Base-by-base conservation (phyloP, 2,329 filamentous ascomycete species). In the Scleromitrula shiraiana region DNA sequence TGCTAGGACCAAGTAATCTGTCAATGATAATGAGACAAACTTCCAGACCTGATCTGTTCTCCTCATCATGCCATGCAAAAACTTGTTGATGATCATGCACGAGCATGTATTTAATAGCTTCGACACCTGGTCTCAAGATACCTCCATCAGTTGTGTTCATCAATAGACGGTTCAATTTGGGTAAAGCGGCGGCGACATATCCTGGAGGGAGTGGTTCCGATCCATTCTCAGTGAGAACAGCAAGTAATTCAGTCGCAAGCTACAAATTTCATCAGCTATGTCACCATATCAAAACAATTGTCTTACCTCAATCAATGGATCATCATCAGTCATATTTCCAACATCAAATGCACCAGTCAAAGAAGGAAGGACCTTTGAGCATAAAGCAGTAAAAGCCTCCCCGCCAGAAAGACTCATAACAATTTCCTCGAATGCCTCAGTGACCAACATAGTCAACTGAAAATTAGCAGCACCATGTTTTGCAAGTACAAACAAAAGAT, bases 11-110 rank as follows among this genome's bases (percentile, higher is more conserved):
- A 24, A 98, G 77, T 4, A 98, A 77, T 40, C 91, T 86, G 64
- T 96, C 93, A 53, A 98, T 88, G 58, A 98, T 93, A 55, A 88
- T 80, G 40, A 98, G 77, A 50, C 88, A 88, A 24, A 95, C 83
- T 65, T 97, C 90, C 9, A 96, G 76, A 14, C 91, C 91, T 30
- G 81, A 85, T 59, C 88, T 88, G 33, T 86, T 85, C 37, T 76
- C 79, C 55, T 83, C 80, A 62, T 95, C 88, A 29, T 83, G 81
- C 84, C 89, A 98, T 54, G 77, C 79, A 58, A 97, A 85, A 35
- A 97, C 80, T 63, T 97, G 93, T 53, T 89, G 78, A 57, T 91
- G 83, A 62, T 96, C 93, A 64, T 96, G 89, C 56, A 82, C 78
- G 27, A 98, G 76, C 67, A 97, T 88, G 65, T 88, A 89, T 68